Percentiles rank a stretch among this genome's conserved stretches.
Conservation (phyloP, 345 rosid species). For the Linum trigynum region DNA sequence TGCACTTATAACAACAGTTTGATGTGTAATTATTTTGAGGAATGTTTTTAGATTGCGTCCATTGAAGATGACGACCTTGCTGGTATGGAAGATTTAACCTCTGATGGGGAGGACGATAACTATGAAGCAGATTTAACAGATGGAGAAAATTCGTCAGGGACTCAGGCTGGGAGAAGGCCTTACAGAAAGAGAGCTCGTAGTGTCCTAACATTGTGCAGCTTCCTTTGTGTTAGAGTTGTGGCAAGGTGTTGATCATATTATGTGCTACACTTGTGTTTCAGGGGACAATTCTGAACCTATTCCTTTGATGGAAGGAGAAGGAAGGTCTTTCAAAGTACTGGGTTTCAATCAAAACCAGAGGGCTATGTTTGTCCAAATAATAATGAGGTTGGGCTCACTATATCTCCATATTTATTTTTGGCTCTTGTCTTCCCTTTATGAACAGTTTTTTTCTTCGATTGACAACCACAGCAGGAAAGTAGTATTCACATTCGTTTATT, state of each 20-base stretch:
- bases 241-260: conserved; percentile 2
- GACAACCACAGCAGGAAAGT: not conserved
- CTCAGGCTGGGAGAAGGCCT: conserved; percentile 63
- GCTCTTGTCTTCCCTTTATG: not conserved
- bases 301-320: conserved; percentile 99
- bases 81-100: conserved; percentile 94
- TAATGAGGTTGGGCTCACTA: conserved; percentile 58
- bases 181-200: conserved; percentile 65
- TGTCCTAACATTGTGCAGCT: conserved; percentile 8
- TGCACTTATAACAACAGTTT: not conserved
- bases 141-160: conserved; percentile 66
- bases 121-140: conserved; percentile 89
- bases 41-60: conserved; percentile 68
- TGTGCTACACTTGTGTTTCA: conserved; percentile 18
- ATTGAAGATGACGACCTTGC: conserved; percentile 99
- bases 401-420: not conserved
- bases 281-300: conserved; percentile 61
- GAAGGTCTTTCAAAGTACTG: conserved; percentile 81
- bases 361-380: conserved; percentile 80
- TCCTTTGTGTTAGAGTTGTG: conserved; percentile 4
- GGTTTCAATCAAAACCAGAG: conserved; percentile 95
- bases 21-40: not conserved
- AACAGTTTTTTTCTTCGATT: not conserved
- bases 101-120: conserved; percentile 93
- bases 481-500: not conserved